Conservation (phyloP, 805 yeast genomes). For the Candida ortonii region DNA sequence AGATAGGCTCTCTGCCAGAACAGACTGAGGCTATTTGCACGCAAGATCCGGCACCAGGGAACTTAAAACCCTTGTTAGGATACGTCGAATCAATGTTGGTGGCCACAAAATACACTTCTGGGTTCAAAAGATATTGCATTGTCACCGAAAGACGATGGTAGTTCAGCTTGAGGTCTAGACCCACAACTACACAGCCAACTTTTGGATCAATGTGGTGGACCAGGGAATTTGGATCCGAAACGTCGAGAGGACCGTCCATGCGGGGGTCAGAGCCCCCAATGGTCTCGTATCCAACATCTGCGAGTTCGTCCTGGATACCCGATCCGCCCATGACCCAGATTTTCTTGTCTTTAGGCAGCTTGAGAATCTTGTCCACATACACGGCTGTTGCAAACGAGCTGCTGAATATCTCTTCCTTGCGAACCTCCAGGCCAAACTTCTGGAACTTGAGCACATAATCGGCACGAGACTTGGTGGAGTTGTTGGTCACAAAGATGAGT, state of each 20-base stretch:
- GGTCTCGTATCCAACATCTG: slow-evolving; percentile 67
- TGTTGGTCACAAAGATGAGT: slow-evolving; percentile 88
- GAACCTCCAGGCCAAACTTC: slow-evolving; percentile 49
- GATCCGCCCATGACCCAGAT: slow-evolving; percentile 87
- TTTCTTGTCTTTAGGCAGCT: slow-evolving; percentile 71
- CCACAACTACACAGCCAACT: slow-evolving; percentile 89
- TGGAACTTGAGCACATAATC: slow-evolving; percentile 75
- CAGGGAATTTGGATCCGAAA: slow-evolving; percentile 54
- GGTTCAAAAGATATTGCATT: slow-evolving; percentile 71
- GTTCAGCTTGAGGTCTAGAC: slow-evolving; percentile 73
- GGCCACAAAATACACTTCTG: slow-evolving; percentile 73
- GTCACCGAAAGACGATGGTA: slow-evolving; percentile 81
- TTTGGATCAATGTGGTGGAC: slow-evolving; percentile 60
- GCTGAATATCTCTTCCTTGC: slow-evolving; percentile 76
- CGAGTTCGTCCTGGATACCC: slow-evolving; percentile 81
- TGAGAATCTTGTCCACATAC: slow-evolving; percentile 71
- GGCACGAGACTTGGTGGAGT: slow-evolving; percentile 84
- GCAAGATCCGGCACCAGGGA: slow-evolving; percentile 95
- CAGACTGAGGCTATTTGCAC: slow-evolving; percentile 74
- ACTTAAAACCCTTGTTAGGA: slow-evolving; percentile 79
- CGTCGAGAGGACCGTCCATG: slow-evolving; percentile 51
- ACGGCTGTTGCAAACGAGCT: slow-evolving; percentile 90
- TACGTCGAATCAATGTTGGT: slow-evolving; percentile 94
- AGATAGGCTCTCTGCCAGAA: slow-evolving; percentile 78
- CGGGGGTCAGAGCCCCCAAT: slow-evolving; percentile 81